Conservation (phyloP, 352 stramenopile genomes). For the Phytophthora multivora region DNA sequence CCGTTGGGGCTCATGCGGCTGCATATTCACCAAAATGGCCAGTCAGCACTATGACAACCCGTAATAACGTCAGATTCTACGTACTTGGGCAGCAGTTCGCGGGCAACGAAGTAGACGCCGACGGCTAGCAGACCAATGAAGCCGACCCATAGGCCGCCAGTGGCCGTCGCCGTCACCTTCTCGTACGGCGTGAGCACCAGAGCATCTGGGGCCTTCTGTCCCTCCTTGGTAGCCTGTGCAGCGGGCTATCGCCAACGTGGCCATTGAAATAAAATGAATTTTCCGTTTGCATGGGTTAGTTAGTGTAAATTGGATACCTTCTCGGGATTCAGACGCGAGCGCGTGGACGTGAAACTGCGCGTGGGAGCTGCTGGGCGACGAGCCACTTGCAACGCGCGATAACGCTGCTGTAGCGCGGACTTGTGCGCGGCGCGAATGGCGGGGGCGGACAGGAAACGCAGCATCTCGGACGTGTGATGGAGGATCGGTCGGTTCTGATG, state of each 20-base stretch:
- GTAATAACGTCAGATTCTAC: conserved; percentile 16
- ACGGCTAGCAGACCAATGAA: conserved; percentile 82
- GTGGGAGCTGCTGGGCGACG: conserved; percentile 17
- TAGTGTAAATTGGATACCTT: conserved; percentile 43
- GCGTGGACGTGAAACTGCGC: conserved; percentile 50
- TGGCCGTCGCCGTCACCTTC: conserved; percentile 92
- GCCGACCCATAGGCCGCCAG: conserved; percentile 89
- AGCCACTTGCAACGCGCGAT: conserved; percentile 29
- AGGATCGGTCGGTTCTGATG: conserved; percentile 9
- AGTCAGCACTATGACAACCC: conserved; percentile 2
- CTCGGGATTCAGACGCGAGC: conserved; percentile 54
- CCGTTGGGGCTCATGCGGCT: conserved; percentile 88
- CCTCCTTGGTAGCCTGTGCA: conserved; percentile 44
- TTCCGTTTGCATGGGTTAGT: neutral
- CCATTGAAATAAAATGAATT: conserved; percentile 11
- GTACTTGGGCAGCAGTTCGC: conserved; percentile 90
- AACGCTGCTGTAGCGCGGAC: conserved; percentile 22
- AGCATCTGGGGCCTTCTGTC: conserved; percentile 65
- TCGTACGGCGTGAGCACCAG: conserved; percentile 93
- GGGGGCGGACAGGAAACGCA: conserved; percentile 33
- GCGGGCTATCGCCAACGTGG: conserved; percentile 25
- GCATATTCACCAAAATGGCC: conserved; percentile 10
- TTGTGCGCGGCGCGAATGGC: conserved; percentile 33
- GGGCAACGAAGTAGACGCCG: conserved; percentile 93
- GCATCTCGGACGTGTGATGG: conserved; percentile 35